Conservation (phyloP, 441 rosid genomes). For the Francoa sonchifolia region DNA sequence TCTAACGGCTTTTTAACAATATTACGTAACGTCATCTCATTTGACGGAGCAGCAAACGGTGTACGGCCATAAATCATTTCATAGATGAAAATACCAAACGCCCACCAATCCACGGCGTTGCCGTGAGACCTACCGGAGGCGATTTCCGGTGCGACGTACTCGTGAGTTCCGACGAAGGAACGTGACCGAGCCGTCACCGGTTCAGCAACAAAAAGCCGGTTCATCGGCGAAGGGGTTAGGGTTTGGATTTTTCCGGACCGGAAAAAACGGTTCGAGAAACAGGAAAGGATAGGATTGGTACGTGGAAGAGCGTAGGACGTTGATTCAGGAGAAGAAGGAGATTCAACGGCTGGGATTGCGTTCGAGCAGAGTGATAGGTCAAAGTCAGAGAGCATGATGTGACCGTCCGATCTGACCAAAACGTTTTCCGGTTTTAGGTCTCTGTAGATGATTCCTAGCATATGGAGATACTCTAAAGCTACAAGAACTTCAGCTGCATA, state of each 20-base stretch:
- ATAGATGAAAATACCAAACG: constrained; percentile 53
- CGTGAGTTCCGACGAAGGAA: constrained; percentile 75
- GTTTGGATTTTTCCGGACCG: constrained; percentile 53
- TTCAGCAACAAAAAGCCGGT: constrained; percentile 58
- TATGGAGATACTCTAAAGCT: constrained; percentile 63
- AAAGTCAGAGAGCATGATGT: constrained; percentile 76
- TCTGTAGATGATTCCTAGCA: constrained; percentile 65
- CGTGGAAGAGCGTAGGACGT: constrained; percentile 20
- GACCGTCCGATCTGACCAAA: constrained; percentile 63
- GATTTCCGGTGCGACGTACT: constrained; percentile 70
- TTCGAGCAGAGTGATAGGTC: constrained; percentile 66
- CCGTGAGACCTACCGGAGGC: constrained; percentile 67
- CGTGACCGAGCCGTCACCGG: constrained; percentile 53
- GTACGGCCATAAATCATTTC: constrained; percentile 63
- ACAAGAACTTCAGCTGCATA: constrained; percentile 60
- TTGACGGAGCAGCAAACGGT: constrained; percentile 49
- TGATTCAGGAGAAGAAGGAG: constrained; percentile 26
- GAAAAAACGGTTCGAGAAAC: constrained; percentile 39
- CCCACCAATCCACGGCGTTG: constrained; percentile 79
- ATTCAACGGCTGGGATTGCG: constrained; percentile 58
- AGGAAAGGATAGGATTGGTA: constrained; percentile 25
- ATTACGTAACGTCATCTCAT: constrained; percentile 51
- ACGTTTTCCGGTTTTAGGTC: constrained; percentile 70
- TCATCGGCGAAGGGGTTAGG: constrained; percentile 19
- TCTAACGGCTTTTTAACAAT: constrained; percentile 38